Conservation (phyloP, 805 yeast genomes). For the Kregervanrija delftensis region DNA sequence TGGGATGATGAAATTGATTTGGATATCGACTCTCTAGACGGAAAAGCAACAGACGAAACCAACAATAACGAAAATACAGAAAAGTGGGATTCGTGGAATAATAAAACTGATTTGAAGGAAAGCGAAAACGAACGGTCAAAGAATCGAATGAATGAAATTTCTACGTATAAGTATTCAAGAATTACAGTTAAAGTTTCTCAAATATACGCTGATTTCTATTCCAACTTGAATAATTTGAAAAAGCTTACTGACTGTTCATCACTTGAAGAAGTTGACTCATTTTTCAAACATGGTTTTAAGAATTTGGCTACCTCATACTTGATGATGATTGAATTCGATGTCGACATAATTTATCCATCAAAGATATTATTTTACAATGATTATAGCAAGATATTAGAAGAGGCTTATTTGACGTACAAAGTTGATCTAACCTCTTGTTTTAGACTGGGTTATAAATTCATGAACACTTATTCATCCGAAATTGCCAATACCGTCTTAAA, state of each 20-base stretch:
- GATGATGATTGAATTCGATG: constrained; percentile 18
- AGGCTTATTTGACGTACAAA: constrained; percentile 9
- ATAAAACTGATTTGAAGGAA: no score
- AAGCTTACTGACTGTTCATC: constrained; percentile 1
- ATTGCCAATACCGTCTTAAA: constrained; percentile 5
- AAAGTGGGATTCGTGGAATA: no score
- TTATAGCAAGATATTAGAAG: constrained; percentile 20
- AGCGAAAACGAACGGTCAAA: no score
- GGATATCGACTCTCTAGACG: constrained; percentile 3
- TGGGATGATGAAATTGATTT: constrained; percentile 12
- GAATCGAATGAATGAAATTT: no score
- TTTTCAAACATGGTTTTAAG: constrained; percentile 22
- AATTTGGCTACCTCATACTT: constrained; percentile 20
- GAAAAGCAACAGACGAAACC: not conserved
- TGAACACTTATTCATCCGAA: constrained; percentile 6
- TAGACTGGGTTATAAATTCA: constrained; percentile 17
- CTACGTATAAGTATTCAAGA: constrained; percentile 15
- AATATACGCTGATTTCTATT: constrained; percentile 14
- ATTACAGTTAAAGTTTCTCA: constrained; percentile 11
- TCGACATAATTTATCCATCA: constrained; percentile 15
- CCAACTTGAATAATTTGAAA: constrained; percentile 13
- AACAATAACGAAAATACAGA: no score
- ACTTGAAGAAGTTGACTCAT: constrained; percentile 14
- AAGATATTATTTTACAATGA: constrained; percentile 27
- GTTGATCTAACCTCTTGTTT: constrained; percentile 17